Conservation (phyloP, 1,284 basidiomycete genomes). For the Leccinum pachyderme region DNA sequence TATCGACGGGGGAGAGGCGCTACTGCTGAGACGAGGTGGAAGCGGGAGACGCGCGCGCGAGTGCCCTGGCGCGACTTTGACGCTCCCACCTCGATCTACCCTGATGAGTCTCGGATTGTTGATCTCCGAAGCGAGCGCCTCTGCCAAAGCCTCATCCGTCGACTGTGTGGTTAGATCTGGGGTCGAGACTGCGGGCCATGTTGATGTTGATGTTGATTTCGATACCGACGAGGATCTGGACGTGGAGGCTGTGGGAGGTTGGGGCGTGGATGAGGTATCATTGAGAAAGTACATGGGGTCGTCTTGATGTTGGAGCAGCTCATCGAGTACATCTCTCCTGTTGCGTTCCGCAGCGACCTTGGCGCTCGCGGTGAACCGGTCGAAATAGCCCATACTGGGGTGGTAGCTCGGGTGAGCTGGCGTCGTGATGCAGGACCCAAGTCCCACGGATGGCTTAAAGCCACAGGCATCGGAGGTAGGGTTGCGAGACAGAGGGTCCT, state of each 20-base stretch:
- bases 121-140: slow-evolving; percentile 22
- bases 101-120: slow-evolving; percentile 10
- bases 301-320: slow-evolving; percentile 61
- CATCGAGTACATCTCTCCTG: slow-evolving; percentile 53
- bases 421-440: background rate
- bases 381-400: slow-evolving; percentile 53
- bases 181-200: background rate
- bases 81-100: slow-evolving; percentile 9
- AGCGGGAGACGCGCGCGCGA: slow-evolving; percentile 19
- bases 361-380: slow-evolving; percentile 53
- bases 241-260: background rate
- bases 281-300: slow-evolving; percentile 61
- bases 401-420: slow-evolving; percentile 18
- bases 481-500: slow-evolving; percentile 50
- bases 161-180: background rate
- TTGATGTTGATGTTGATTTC: background rate
- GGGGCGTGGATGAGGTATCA: background rate
- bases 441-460: background rate
- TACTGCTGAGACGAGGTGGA: slow-evolving; percentile 24
- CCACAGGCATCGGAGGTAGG: background rate
- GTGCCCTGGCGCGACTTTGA: slow-evolving; percentile 17
- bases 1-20: slow-evolving; percentile 23
- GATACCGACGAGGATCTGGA: background rate
- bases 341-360: slow-evolving; percentile 51
- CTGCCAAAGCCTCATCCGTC: slow-evolving; percentile 20